Conservation (phyloP, 169 alveolate species). For the Eimeria maxima region DNA sequence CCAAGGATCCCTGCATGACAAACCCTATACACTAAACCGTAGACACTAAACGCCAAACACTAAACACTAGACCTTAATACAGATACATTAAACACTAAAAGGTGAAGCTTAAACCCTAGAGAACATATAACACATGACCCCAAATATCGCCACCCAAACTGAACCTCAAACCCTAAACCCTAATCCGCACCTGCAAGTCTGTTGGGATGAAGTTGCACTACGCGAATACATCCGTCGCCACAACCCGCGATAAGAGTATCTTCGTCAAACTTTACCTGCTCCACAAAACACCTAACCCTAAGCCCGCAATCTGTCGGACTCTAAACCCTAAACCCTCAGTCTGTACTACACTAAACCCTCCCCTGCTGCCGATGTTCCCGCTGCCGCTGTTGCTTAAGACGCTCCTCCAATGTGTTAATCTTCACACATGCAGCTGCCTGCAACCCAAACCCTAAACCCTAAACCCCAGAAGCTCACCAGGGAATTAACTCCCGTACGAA, state of each 20-base stretch:
- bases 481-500: conserved; percentile 37
- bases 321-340: background rate
- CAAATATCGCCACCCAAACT: background rate
- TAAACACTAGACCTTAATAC: no score
- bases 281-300: background rate
- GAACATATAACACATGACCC: background rate
- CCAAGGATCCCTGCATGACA: background rate
- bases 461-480: conserved; percentile 46
- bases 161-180: conserved; percentile 20
- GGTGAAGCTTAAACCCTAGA: background rate
- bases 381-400: background rate
- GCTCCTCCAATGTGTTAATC: background rate
- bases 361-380: background rate
- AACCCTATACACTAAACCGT: background rate
- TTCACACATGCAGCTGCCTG: background rate
- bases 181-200: conserved; percentile 21
- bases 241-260: conserved; percentile 44
- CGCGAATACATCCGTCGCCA: conserved; percentile 78
- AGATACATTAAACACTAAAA: no score
- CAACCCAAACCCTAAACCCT: background rate
- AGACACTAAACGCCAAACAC: no score
- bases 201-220: conserved; percentile 69
- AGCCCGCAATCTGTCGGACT: background rate
- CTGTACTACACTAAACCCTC: background rate
- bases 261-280: conserved; percentile 75